Evolutionary conservation across 148 eudicot species (phyloP).

Genomic region (Rhododendron henanense): DNA sequence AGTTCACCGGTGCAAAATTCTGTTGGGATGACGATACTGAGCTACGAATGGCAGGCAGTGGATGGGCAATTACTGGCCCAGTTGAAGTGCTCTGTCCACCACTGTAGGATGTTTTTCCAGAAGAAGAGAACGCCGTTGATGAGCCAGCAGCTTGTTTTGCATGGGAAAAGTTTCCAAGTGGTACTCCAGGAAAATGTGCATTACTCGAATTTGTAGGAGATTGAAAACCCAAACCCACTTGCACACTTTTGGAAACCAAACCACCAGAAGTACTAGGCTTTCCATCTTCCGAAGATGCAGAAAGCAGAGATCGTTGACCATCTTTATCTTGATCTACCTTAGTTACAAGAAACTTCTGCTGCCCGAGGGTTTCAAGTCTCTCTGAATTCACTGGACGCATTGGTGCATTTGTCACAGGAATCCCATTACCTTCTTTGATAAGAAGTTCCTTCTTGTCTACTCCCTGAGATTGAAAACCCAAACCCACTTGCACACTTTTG

Average conservation of each 20-base stretch:
- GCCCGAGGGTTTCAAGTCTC: constrained; percentile 21
- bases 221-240: too few species aligned
- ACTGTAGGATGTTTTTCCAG: constrained; percentile 18
- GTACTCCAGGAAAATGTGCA: constrained; percentile 20
- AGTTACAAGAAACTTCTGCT: constrained; percentile 18
- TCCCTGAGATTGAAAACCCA: constrained; percentile 13
- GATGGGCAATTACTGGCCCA: constrained; percentile 18
- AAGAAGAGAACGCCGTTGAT: constrained; percentile 23
- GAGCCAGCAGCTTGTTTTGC: constrained; percentile 21
- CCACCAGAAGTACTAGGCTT: too few species aligned
- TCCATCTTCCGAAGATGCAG: background rate
- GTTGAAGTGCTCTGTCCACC: constrained; percentile 24
- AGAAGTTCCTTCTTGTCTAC: constrained; percentile 22
- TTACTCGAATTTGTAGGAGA: background rate
- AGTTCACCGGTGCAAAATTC: constrained; percentile 25
- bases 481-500: constrained; percentile 20
- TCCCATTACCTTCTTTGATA: constrained; percentile 23
- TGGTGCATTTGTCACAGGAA: constrained; percentile 20
- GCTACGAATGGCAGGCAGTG: constrained; percentile 21
- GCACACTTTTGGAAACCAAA: too few species aligned
- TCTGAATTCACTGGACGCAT: constrained; percentile 20
- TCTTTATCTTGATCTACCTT: constrained; percentile 17
- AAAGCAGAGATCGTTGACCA: constrained; percentile 13
- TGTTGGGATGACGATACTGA: constrained; percentile 27
- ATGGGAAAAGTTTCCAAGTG: constrained; percentile 19